Evolutionary conservation across 306 rosid species (phyloP).

Genomic region (Begonia loranthoides): DNA sequence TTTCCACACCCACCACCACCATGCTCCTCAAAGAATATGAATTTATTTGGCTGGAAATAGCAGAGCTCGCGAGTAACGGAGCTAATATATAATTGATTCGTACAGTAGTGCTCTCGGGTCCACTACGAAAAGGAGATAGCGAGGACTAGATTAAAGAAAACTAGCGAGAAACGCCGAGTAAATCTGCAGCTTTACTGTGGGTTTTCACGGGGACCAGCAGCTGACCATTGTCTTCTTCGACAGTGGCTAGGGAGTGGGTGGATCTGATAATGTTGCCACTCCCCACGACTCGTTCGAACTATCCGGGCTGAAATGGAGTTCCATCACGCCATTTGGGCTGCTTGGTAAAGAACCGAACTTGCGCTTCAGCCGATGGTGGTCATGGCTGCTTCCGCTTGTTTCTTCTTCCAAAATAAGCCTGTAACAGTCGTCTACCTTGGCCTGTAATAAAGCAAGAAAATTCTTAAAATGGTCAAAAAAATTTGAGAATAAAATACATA

Average conservation of each 20-base stretch:
- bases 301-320: constrained; percentile 54
- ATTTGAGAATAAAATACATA: neutral
- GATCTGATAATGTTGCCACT: constrained; percentile 18
- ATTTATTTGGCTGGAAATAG: constrained; percentile 8
- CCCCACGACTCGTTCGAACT: constrained; percentile 69
- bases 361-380: constrained; percentile 29
- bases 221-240: constrained; percentile 43
- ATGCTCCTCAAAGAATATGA: constrained; percentile 2
- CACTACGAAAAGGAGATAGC: constrained; percentile 1
- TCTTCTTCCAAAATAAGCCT: constrained; percentile 30
- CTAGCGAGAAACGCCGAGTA: constrained; percentile 25
- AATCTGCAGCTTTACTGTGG: constrained; percentile 11
- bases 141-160: constrained; percentile 3
- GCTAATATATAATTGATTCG: constrained; percentile 28
- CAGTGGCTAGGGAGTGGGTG: constrained; percentile 58
- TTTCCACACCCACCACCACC: too few relatives aligned
- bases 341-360: constrained; percentile 42
- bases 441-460: constrained; percentile 20
- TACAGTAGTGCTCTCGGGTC: constrained; percentile 9
- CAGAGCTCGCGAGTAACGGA: constrained; percentile 55
- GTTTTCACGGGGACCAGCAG: constrained; percentile 1
- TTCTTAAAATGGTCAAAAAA: neutral
- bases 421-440: constrained; percentile 47
- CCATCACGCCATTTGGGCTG: constrained; percentile 66
- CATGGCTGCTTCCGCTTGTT: constrained; percentile 10